Base-by-base conservation (phyloP, 2,329 filamentous ascomycete genomes). In the Fusarium lateritium region DNA sequence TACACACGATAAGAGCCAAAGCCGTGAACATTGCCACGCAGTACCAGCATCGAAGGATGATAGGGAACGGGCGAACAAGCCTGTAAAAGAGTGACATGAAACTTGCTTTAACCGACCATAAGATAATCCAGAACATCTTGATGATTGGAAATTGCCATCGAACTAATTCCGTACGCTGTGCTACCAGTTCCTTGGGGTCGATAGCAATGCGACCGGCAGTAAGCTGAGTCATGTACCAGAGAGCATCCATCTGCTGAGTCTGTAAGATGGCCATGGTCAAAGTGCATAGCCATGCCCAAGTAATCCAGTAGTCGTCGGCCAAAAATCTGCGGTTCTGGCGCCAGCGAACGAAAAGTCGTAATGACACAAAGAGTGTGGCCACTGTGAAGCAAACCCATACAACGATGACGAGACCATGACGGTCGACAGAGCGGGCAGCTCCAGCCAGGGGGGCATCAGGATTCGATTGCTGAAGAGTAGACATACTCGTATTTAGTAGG, bases 111-210 rank as follows among this genome's bases (percentile, higher is more conserved):
- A 67, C 34, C n/a, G 64, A 67, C 64, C 64, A 67, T 1, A 67
- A n/a, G 8, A 50, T 40, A 5, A 67, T 57, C 64, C 64, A 67
- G 11, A 67, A 67, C 45, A 67, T 21, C 19, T 67, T 67, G 21
- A 67, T 67, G 15, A 67, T 50, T 1, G 64, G 64, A 3, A 67
- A 67, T 13, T 63, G 57, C 64, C 64, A 67, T 10, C 64, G 44
- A 1, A 33, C 51, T 5, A 67, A 10, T 6, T 67, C 14, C 3
- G 10, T 22, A 2, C 40, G 57, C 1, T 67, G 43, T 5, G 6
- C 5, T 11, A 13, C 15, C 3, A 67, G 13, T 2, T 53, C 50
- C 1, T 47, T 22, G 0, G 51, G 51, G 15, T 53, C 43, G 10
- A 50, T 52, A 3, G 33, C 17, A 13, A 67, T 17, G 2, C 63